Conservation (phyloP, 2,329 filamentous ascomycete genomes). For the Torrubiella hemipterigena region DNA sequence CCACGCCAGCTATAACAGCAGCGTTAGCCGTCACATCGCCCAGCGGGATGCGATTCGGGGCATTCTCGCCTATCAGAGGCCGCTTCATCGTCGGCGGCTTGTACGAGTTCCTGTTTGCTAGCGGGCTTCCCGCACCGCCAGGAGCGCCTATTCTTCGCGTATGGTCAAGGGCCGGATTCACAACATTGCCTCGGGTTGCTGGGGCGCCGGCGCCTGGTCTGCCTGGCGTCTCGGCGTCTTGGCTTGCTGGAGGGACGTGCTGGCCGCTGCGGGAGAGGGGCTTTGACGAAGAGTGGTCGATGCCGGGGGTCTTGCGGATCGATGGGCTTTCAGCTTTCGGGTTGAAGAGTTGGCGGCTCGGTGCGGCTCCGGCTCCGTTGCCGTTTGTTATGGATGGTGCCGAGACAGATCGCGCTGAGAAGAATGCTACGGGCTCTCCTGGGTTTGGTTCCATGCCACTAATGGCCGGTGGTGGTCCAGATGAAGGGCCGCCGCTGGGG, state of each 20-base stretch:
- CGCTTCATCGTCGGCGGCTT: slow-evolving; percentile 48
- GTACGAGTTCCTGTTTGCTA: slow-evolving; percentile 46
- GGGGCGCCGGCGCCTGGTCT: slow-evolving; percentile 12
- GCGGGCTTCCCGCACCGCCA: slow-evolving; percentile 38
- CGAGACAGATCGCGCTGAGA: slow-evolving; percentile 5
- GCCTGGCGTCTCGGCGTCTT: slow-evolving; percentile 9
- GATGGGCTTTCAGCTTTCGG: slow-evolving; percentile 70
- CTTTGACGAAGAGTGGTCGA: slow-evolving; percentile 69
- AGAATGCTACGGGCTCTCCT: slow-evolving; percentile 6
- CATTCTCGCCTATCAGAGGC: slow-evolving; percentile 16
- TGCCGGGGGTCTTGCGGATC: slow-evolving; percentile 76
- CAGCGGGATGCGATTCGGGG: slow-evolving; percentile 28
- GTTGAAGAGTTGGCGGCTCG: slow-evolving; percentile 48
- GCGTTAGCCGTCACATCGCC: slow-evolving; percentile 38
- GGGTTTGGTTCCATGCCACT: not conserved
- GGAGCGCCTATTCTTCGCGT: slow-evolving; percentile 48
- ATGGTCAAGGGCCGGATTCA: slow-evolving; percentile 42
- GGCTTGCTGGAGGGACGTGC: slow-evolving; percentile 33
- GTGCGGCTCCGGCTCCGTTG: slow-evolving; percentile 22
- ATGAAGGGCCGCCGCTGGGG: not conserved
- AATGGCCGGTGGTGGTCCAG: not conserved
- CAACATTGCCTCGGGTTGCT: slow-evolving; percentile 24
- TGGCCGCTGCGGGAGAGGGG: slow-evolving; percentile 51
- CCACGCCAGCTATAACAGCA: slow-evolving; percentile 11
- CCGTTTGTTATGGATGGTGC: slow-evolving; percentile 1